Evolutionary conservation across 2,329 filamentous ascomycete genomes (phyloP).

Genomic region (Epichloe brachyelytri): DNA sequence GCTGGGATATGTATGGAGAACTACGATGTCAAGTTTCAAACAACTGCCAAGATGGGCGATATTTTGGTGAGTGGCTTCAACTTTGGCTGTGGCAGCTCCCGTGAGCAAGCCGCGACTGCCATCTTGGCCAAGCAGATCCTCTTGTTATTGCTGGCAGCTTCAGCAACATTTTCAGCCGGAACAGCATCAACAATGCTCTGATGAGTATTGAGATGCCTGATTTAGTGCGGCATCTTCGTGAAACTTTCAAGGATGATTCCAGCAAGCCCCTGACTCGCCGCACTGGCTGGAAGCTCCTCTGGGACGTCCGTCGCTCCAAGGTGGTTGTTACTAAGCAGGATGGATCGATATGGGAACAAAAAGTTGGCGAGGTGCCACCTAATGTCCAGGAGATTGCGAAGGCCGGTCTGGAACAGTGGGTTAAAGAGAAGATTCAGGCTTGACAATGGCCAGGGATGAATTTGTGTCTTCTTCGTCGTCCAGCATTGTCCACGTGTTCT

Average conservation of each 20-base stretch:
- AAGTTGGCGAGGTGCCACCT: constrained; percentile 13
- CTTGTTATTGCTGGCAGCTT: constrained; percentile 73
- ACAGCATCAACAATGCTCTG: constrained; percentile 69
- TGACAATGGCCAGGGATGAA: too few relatives aligned
- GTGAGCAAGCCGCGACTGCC: constrained; percentile 78
- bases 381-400: constrained; percentile 15
- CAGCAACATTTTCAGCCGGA: constrained; percentile 69
- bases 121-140: constrained; percentile 67
- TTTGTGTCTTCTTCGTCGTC: too few relatives aligned
- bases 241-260: constrained; percentile 35
- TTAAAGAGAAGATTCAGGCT: constrained; percentile 8
- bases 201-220: constrained; percentile 58
- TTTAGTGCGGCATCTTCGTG: constrained; percentile 52
- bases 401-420: constrained; percentile 11
- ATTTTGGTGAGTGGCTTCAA: constrained; percentile 80
- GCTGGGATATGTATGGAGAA: constrained; percentile 87
- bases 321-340: constrained; percentile 10
- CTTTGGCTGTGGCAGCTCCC: constrained; percentile 60
- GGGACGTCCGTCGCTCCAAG: constrained; percentile 9
- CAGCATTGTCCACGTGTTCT: too few relatives aligned
- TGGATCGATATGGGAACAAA: constrained; percentile 12
- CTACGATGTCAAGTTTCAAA: constrained; percentile 64
- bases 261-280: constrained; percentile 1
- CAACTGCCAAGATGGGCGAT: constrained; percentile 53
- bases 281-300: constrained; percentile 8